Conservation (phyloP, 805 yeast genomes). For the Metahyphopichia silvanorum region DNA sequence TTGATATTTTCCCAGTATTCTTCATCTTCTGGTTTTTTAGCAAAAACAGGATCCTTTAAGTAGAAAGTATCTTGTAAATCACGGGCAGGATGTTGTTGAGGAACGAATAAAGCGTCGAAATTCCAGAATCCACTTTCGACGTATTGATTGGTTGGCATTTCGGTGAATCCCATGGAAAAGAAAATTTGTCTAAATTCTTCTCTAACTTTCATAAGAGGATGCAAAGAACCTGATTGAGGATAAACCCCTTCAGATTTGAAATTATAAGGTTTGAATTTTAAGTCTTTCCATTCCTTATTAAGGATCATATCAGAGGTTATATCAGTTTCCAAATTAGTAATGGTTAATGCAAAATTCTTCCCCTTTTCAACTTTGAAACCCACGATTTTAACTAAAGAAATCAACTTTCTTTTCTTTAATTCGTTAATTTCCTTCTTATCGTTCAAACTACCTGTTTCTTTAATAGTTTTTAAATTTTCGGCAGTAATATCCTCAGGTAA, state of each 20-base stretch:
- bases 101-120: constrained; percentile 93
- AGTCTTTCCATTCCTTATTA: constrained; percentile 76
- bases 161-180: constrained; percentile 97
- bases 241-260: constrained; percentile 91
- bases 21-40: constrained; percentile 79
- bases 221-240: constrained; percentile 89
- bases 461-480: constrained; percentile 55
- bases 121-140: constrained; percentile 99
- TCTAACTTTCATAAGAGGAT: constrained; percentile 93
- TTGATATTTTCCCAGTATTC: constrained; percentile 74
- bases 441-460: constrained; percentile 50
- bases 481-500: constrained; percentile 69
- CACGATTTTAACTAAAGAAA: constrained; percentile 64
- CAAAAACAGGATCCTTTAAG: constrained; percentile 84
- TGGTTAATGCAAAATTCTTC: constrained; percentile 74
- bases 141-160: constrained; percentile 98
- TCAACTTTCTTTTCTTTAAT: constrained; percentile 90
- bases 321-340: constrained; percentile 85
- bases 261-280: constrained; percentile 91
- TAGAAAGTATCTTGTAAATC: constrained; percentile 98
- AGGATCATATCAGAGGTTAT: constrained; percentile 90
- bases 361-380: constrained; percentile 81
- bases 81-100: constrained; percentile 99
- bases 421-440: constrained; percentile 73
- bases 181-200: constrained; percentile 98